A percentile compares a stretch with the other conserved stretches of the same genome.
These are phyloP conservation scores for Coccomyxa subellipsoidea DNA, from an alignment of 163 green algal genomes.

Conservation along the genomic window DNA sequence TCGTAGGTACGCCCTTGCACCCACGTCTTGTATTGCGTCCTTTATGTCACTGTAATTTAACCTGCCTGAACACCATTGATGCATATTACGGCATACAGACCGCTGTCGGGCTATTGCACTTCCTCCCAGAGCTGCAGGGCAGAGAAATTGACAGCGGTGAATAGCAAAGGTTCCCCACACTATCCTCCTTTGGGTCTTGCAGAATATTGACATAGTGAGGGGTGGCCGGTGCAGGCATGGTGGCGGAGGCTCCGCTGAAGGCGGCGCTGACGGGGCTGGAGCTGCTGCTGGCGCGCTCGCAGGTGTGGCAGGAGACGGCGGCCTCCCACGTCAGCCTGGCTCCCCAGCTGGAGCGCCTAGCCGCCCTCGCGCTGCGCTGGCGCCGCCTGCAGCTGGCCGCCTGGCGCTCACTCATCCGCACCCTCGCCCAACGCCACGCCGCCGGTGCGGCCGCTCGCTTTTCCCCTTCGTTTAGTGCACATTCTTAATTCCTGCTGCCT, in stretches of 20 bases:
- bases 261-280: slow-evolving; percentile 87
- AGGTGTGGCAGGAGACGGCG: slow-evolving; percentile 93
- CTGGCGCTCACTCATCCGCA: slow-evolving; percentile 71
- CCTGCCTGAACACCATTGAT: no score
- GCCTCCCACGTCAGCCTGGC: slow-evolving; percentile 80
- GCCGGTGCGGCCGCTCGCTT: slow-evolving; percentile 15
- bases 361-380: slow-evolving; percentile 83
- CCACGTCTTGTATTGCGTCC: no score
- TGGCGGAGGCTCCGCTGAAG: slow-evolving; percentile 67
- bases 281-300: slow-evolving; percentile 82
- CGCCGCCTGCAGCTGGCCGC: slow-evolving; percentile 82
- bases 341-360: slow-evolving; percentile 64
- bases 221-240: slow-evolving; percentile 35
- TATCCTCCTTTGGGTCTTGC: no score
- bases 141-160: no score
- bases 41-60: no score
- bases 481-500: background rate
- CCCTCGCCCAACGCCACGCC: slow-evolving; percentile 36
- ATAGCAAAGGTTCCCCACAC: no score
- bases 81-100: no score
- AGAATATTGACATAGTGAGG: no score
- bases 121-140: no score
- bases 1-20: slow-evolving; percentile 46
- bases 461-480: background rate
- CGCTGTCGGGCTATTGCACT: no score